A percentile compares a stretch with the other conserved stretches of the same genome.
Evolutionary conservation across 2,329 filamentous ascomycete genomes (phyloP).

Genomic region (Onygena corvina): DNA sequence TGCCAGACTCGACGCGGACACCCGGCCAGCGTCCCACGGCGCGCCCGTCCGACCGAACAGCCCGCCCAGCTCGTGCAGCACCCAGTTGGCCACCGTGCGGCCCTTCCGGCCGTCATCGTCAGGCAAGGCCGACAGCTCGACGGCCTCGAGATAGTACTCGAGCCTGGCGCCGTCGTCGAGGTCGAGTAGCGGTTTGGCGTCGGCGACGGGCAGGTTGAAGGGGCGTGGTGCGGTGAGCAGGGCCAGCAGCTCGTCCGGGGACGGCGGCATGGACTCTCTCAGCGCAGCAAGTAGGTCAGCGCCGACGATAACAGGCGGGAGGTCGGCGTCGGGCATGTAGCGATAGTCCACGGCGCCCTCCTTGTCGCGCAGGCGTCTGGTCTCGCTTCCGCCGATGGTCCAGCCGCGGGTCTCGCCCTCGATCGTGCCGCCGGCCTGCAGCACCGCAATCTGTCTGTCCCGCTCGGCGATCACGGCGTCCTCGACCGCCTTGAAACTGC

Average conservation of each 20-base stretch:
- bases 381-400: constrained; percentile 74
- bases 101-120: too few relatives aligned
- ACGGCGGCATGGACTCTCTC: constrained; percentile 49
- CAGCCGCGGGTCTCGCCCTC: constrained; percentile 86
- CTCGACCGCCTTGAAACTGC: constrained; percentile 87
- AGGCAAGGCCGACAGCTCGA: too few relatives aligned
- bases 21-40: constrained; percentile 29
- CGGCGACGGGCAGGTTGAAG: constrained; percentile 64
- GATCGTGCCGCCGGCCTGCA: constrained; percentile 62
- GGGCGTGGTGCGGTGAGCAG: constrained; percentile 45
- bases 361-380: constrained; percentile 71
- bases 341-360: constrained; percentile 96
- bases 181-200: constrained; percentile 66
- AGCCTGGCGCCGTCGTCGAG: constrained; percentile 67
- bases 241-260: constrained; percentile 59
- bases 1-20: constrained; percentile 35
- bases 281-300: constrained; percentile 56
- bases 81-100: constrained; percentile 52
- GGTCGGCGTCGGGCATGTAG: constrained; percentile 95
- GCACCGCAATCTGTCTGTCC: constrained; percentile 69
- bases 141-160: constrained; percentile 56
- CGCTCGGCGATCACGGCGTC: constrained; percentile 87
- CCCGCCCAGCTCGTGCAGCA: constrained; percentile 63
- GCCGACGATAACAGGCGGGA: constrained; percentile 66
- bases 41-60: constrained; percentile 44